phyloP scores from a whole-genome alignment of 2,329 filamentous ascomycete genomes.

The Albophoma yamanashiensis region DNA sequence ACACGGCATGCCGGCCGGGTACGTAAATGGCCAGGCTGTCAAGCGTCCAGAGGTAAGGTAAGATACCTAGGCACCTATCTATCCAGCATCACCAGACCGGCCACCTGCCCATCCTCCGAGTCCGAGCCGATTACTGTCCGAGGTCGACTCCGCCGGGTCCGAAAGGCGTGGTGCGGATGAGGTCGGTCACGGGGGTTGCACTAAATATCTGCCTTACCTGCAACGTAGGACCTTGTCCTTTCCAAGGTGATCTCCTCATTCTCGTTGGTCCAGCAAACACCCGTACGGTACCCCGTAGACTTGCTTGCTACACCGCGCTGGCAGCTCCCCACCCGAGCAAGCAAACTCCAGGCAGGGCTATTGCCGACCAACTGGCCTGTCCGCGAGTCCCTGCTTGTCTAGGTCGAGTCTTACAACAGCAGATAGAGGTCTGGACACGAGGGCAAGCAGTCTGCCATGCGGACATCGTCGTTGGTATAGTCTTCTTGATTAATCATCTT shows the following conservation, averaged over 20 bases:
- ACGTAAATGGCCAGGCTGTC: too few relatives aligned
- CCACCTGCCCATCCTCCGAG: background rate
- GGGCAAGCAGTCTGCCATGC: background rate
- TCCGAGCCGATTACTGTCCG: background rate
- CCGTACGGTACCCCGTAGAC: background rate
- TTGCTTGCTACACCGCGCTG: background rate
- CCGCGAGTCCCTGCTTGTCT: background rate
- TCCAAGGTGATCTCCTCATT: too few relatives aligned
- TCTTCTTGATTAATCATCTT: background rate
- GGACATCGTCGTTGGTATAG: background rate
- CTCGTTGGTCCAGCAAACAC: background rate
- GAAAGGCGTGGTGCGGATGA: background rate
- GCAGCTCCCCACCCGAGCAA: background rate
- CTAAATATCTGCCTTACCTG: too few relatives aligned
- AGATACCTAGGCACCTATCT: too few relatives aligned
- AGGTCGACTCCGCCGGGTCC: background rate
- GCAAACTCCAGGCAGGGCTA: too few relatives aligned
- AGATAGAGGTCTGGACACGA: background rate
- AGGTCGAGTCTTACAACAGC: background rate
- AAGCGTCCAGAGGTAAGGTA: too few relatives aligned
- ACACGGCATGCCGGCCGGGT: background rate
- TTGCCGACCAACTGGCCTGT: background rate
- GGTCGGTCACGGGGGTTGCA: background rate
- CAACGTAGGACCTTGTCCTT: too few relatives aligned
- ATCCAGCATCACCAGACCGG: background rate